Conservation (phyloP, 352 stramenopile species). For the Phytophthora capsici region DNA sequence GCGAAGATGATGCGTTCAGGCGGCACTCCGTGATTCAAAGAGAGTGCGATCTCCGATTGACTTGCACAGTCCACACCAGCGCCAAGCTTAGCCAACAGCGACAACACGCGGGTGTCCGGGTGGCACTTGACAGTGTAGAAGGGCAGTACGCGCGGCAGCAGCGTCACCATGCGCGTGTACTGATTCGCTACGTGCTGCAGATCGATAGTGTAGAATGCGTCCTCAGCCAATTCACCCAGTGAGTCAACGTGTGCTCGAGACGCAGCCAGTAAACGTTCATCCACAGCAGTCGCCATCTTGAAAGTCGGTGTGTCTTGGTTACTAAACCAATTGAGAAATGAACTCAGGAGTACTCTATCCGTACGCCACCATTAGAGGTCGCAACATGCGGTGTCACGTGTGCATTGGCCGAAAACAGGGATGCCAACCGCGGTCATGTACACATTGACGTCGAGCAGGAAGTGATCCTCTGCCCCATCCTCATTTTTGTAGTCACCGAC, state of each 20-base stretch:
- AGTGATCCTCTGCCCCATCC: slow-evolving; percentile 1
- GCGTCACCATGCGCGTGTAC: slow-evolving; percentile 52
- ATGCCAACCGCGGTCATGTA: slow-evolving; percentile 17
- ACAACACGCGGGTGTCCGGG: slow-evolving; percentile 66
- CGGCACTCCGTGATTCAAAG: slow-evolving; percentile 57
- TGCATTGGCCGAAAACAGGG: slow-evolving; percentile 29
- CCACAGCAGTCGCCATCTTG: slow-evolving; percentile 17
- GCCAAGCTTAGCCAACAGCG: slow-evolving; percentile 51
- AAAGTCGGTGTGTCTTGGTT: background rate
- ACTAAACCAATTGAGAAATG: slow-evolving; percentile 14
- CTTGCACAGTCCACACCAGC: slow-evolving; percentile 91
- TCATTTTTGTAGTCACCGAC: slow-evolving; percentile 6
- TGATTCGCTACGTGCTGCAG: slow-evolving; percentile 55
- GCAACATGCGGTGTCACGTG: slow-evolving; percentile 20
- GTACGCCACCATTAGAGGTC: no score
- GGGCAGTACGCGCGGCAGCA: slow-evolving; percentile 56
- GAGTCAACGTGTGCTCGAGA: slow-evolving; percentile 38
- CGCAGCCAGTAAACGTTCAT: slow-evolving; percentile 13
- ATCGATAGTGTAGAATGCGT: slow-evolving; percentile 74
- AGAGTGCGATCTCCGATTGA: slow-evolving; percentile 74
- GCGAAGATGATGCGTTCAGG: slow-evolving; percentile 87
- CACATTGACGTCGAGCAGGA: slow-evolving; percentile 3
- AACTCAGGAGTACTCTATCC: background rate
- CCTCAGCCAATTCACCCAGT: slow-evolving; percentile 40
- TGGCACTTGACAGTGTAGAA: slow-evolving; percentile 95